Conservation (phyloP, 257 asterid genomes). For the Rubia yunnanensis region DNA sequence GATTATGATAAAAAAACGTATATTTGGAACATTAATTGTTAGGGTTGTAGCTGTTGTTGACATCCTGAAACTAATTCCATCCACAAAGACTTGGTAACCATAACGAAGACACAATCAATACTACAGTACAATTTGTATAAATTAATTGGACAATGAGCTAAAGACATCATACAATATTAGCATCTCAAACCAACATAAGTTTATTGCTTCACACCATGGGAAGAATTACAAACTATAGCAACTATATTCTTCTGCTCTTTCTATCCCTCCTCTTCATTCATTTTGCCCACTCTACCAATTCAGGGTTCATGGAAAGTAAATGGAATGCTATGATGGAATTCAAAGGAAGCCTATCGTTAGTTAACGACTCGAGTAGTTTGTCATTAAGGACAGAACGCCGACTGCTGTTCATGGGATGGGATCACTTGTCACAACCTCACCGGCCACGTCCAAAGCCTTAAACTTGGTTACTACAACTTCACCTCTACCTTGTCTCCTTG, state of each 20-base stretch:
- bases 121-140: background rate
- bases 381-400: background rate
- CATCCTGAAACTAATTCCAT: too few species aligned
- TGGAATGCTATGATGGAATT: background rate
- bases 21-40: too few species aligned
- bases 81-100: too few species aligned
- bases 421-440: conserved; percentile 14
- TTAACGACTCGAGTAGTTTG: background rate
- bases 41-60: too few species aligned
- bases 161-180: background rate
- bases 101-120: background rate
- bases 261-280: background rate
- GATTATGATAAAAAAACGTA: too few species aligned
- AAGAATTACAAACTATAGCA: too few species aligned
- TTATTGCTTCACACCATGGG: background rate
- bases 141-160: background rate
- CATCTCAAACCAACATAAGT: background rate
- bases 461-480: background rate
- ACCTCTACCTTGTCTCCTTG: background rate
- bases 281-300: background rate
- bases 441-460: background rate
- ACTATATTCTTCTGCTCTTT: background rate
- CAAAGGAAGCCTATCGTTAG: background rate
- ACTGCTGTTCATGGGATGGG: background rate
- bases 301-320: background rate